phyloP scores from a whole-genome alignment of 495 filamentous ascomycete genomes.

The Hamigera avellanea region DNA sequence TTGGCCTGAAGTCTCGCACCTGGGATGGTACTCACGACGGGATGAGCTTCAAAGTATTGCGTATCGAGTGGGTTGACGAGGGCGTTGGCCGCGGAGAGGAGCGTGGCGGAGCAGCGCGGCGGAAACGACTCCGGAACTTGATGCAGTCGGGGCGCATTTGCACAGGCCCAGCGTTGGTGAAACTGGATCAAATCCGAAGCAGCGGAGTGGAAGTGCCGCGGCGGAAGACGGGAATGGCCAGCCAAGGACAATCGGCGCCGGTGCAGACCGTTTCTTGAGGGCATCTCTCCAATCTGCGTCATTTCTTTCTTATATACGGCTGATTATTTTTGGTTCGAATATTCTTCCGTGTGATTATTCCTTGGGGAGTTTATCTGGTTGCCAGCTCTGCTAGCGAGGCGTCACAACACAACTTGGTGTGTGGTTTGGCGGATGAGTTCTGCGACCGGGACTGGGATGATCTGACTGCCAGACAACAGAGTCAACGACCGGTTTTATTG shows the following conservation, averaged over 20 bases:
- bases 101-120: slow-evolving; percentile 48
- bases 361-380: too few species aligned
- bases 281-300: too few species aligned
- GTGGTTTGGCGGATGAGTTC: too few species aligned
- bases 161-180: slow-evolving; percentile 31
- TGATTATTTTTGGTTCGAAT: too few species aligned
- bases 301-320: too few species aligned
- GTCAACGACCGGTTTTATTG: too few species aligned
- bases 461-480: too few species aligned
- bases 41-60: slow-evolving; percentile 73
- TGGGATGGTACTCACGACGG: slow-evolving; percentile 69
- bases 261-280: slow-evolving; percentile 28
- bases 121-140: slow-evolving; percentile 42
- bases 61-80: slow-evolving; percentile 73
- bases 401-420: too few species aligned
- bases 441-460: too few species aligned
- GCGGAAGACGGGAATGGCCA: slow-evolving; percentile 13
- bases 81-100: slow-evolving; percentile 53
- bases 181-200: slow-evolving; percentile 30
- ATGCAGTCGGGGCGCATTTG: slow-evolving; percentile 37
- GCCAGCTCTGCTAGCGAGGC: too few species aligned
- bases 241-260: slow-evolving; percentile 16
- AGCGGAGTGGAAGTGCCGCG: slow-evolving; percentile 23
- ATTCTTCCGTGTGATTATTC: too few species aligned
- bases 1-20: slow-evolving; percentile 67